A percentile compares a stretch with the other conserved stretches of the same genome.
Evolutionary conservation across 495 filamentous ascomycete genomes (phyloP).

Genomic region (Margaritispora aquatica): DNA sequence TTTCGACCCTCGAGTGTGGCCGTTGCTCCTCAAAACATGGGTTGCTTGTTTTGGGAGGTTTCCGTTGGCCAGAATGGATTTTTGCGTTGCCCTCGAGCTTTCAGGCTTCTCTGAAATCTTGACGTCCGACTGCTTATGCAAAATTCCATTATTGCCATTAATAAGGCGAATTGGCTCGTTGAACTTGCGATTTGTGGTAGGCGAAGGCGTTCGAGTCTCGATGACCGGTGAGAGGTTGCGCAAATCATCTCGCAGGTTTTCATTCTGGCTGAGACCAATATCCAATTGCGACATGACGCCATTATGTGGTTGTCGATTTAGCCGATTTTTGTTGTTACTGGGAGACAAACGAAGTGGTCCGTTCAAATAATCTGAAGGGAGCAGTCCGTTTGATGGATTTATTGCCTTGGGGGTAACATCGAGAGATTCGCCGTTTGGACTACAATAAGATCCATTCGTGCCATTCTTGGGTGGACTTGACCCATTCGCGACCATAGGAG

Average conservation of each 20-base stretch:
- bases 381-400: constrained; percentile 10
- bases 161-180: constrained; percentile 11
- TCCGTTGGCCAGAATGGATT: not conserved
- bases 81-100: not conserved
- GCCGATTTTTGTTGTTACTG: constrained; percentile 10
- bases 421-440: not conserved
- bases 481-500: constrained; percentile 20
- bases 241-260: constrained; percentile 20
- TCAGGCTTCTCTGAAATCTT: not conserved
- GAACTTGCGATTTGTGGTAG: constrained; percentile 27
- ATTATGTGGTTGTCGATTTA: constrained; percentile 19
- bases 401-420: not conserved
- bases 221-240: constrained; percentile 50
- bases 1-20: constrained; percentile 41
- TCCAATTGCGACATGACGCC: constrained; percentile 23
- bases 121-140: not conserved
- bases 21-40: constrained; percentile 25
- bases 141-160: not conserved
- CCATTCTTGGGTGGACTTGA: constrained; percentile 10
- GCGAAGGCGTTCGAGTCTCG: constrained; percentile 46
- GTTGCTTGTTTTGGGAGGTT: constrained; percentile 23
- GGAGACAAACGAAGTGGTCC: constrained; percentile 19
- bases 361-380: constrained; percentile 9
- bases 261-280: constrained; percentile 18
- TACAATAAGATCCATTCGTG: not conserved